Base-by-base conservation (phyloP, 495 filamentous ascomycete genomes). In the Xanthoparmelia taractica region DNA sequence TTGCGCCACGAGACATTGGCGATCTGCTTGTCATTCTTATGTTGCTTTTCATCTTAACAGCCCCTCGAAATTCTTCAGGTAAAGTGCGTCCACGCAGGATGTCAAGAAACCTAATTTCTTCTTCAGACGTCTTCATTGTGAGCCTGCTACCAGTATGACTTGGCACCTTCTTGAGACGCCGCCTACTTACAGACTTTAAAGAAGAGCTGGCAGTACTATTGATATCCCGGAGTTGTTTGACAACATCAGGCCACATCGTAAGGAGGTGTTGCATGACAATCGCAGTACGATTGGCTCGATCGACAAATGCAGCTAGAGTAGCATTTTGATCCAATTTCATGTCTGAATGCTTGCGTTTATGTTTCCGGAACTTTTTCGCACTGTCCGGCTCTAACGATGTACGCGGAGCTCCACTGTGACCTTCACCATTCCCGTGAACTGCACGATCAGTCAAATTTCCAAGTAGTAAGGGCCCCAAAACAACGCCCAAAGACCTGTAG, bases 381-480 rank as follows among this genome's bases (percentile, higher is more conserved):
- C 66, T 78, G 54, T 78, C 76, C 45, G 70, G 75, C 64, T 67
- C 72, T 34, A 61, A 72, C 69, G n/a, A 74, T 73, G 8, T 73
- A 63, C 17, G 71, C 69, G 33, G 73, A 58, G 8, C 74, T 72
- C 12, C 74, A 66, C 12, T 79, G 57, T n/a, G 50, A 78, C 68
- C 11, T 70, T 78, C 60, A 70, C 63, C 31, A 72, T 73, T 60
- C 69, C 37, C 41, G 4, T 58, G 60, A 67, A 74, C 72, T 75
- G 78, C 41, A 60, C 73, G 66, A 59, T 78, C 72, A 34, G 84
- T 74, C 38, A 83, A 67, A 55, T 87, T 80, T 10, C 84, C 82
- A 20, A 87, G 70, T 17, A 89, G 72, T 0, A 89, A 74, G 15
- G 86, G 86, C 0, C 84, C 86, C 70, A 89, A 86, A 23, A 87